Conservation (phyloP, 2,329 filamentous ascomycete genomes). For the Mycosphaerelloides madeirae region DNA sequence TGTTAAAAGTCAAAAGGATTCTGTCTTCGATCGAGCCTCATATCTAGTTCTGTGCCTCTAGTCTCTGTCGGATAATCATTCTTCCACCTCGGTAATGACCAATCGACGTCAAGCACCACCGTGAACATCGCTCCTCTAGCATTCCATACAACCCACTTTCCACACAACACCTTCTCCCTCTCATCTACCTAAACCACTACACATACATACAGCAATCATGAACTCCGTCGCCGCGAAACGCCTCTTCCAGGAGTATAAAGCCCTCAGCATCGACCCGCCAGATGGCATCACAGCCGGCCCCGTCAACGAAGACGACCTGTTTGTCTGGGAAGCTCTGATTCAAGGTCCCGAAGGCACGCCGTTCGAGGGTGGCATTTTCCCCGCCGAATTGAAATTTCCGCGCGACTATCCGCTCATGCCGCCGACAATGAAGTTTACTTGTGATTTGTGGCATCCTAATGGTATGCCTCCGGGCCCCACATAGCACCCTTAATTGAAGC, state of each 20-base stretch:
- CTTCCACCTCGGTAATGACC: too few species aligned
- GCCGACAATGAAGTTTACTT: conserved; percentile 91
- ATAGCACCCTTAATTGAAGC: too few species aligned
- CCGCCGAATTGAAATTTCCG: conserved; percentile 89
- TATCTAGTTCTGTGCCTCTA: too few species aligned
- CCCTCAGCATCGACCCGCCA: conserved; percentile 89
- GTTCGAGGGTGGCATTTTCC: conserved; percentile 93
- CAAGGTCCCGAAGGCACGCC: conserved; percentile 93
- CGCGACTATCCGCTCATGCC: conserved; percentile 96
- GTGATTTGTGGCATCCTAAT: conserved; percentile 95
- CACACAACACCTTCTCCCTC: too few species aligned
- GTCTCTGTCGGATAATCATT: too few species aligned
- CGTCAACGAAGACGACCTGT: conserved; percentile 87
- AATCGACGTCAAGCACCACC: too few species aligned
- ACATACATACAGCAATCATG: conserved; percentile 17
- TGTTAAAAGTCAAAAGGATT: too few species aligned
- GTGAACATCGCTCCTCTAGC: too few species aligned
- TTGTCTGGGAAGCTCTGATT: conserved; percentile 94
- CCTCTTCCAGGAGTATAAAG: conserved; percentile 93
- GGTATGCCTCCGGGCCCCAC: conserved; percentile 60
- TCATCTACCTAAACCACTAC: too few species aligned
- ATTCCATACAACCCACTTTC: too few species aligned
- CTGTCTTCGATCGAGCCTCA: too few species aligned
- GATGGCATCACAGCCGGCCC: conserved; percentile 96
- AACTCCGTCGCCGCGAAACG: conserved; percentile 60